phyloP scores from a whole-genome alignment of 768 basidiomycete species.

The Grammothele lineata region DNA sequence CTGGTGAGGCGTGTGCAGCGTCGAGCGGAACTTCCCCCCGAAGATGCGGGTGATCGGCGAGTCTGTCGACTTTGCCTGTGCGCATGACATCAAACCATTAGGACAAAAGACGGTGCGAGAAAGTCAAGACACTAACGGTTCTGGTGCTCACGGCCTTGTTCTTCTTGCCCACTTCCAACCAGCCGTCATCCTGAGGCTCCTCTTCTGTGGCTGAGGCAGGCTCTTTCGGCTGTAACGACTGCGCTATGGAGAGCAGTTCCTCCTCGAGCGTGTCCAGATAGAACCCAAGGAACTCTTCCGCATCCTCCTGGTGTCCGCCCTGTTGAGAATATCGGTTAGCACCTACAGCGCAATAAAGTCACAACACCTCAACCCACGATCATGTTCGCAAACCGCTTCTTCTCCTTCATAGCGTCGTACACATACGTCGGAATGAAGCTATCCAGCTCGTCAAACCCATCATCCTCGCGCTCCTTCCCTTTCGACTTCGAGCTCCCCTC shows the following conservation, averaged over 20 bases:
- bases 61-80: constrained; percentile 71
- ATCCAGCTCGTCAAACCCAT: constrained; percentile 50
- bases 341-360: neutral
- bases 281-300: constrained; percentile 98
- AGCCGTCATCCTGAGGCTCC: constrained; percentile 57
- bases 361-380: constrained; percentile 46
- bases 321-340: constrained; percentile 26
- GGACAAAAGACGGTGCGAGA: too few species aligned
- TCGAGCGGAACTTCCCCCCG: constrained; percentile 87
- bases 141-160: constrained; percentile 79
- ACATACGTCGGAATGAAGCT: constrained; percentile 84
- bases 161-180: constrained; percentile 91
- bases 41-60: constrained; percentile 91
- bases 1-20: constrained; percentile 74
- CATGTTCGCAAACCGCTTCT: constrained; percentile 93
- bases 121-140: constrained; percentile 48
- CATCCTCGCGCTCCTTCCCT: constrained; percentile 36
- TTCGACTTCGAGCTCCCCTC: constrained; percentile 32
- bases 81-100: neutral
- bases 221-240: constrained; percentile 39
- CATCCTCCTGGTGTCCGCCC: constrained; percentile 95
- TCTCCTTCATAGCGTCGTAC: constrained; percentile 91
- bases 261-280: constrained; percentile 94
- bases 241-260: constrained; percentile 70
- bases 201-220: constrained; percentile 12